phyloP scores from a whole-genome alignment of 352 stramenopile species.

The Phytophthora agathidicida region DNA sequence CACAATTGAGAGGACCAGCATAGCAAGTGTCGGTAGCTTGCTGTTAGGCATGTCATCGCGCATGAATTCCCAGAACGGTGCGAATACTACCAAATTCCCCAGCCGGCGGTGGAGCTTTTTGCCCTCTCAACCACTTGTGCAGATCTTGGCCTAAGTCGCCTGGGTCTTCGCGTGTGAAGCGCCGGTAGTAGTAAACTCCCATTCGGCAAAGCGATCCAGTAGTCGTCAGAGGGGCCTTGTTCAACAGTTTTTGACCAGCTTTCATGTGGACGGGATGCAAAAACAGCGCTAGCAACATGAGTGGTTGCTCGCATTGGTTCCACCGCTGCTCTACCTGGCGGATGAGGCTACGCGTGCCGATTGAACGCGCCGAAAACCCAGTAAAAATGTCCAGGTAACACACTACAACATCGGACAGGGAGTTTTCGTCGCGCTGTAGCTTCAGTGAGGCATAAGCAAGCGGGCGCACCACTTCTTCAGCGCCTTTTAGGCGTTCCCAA shows the following conservation, averaged over 20 bases:
- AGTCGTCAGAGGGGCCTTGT: constrained; percentile 1
- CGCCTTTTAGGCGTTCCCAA: background rate
- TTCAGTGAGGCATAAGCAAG: constrained; percentile 9
- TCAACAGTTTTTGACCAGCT: constrained; percentile 3
- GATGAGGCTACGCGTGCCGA: background rate
- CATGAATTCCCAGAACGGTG: background rate
- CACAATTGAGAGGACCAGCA: constrained; percentile 1
- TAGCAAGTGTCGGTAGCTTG: constrained; percentile 3
- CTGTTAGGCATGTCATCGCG: background rate
- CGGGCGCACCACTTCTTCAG: constrained; percentile 2
- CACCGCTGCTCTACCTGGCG: constrained; percentile 10
- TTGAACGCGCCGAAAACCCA: background rate
- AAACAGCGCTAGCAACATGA: constrained; percentile 11
- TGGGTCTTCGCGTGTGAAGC: background rate
- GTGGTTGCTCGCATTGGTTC: constrained; percentile 6
- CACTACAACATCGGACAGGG: constrained; percentile 6
- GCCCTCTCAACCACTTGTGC: constrained; percentile 1
- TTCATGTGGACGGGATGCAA: constrained; percentile 5
- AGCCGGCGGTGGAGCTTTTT: no score
- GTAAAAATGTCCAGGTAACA: constrained; percentile 14
- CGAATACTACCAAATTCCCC: background rate
- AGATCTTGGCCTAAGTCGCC: background rate
- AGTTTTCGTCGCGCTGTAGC: constrained; percentile 11
- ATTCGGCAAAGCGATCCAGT: constrained; percentile 9
- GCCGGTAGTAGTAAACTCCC: constrained; percentile 9